phyloP scores from a whole-genome alignment of 169 alveolate genomes.

The Pseudocohnilembus persalinus region DNA sequence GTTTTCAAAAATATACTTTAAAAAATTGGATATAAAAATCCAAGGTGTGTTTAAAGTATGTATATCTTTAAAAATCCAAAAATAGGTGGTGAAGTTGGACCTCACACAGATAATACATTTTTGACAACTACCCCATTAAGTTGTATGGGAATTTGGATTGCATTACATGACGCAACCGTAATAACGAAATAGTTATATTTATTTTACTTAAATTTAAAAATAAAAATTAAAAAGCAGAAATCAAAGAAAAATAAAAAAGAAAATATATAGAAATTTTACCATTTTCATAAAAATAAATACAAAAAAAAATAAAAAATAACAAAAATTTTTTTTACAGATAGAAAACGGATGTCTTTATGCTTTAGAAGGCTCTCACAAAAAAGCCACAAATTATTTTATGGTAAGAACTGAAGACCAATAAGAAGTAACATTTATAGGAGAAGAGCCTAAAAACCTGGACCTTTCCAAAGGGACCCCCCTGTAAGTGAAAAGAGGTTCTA shows the following conservation, averaged over 20 bases:
- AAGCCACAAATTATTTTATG: constrained; percentile 46
- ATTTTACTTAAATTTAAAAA: neutral
- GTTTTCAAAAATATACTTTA: constrained; percentile 37
- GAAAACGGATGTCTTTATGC: constrained; percentile 75
- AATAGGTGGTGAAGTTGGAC: constrained; percentile 71
- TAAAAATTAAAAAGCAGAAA: no score
- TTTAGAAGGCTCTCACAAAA: constrained; percentile 64
- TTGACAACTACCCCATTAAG: constrained; percentile 60
- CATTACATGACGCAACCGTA: constrained; percentile 67
- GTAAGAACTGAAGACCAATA: constrained; percentile 32
- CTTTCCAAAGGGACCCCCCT: constrained; percentile 49
- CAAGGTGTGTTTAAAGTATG: constrained; percentile 64
- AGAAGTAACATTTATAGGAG: constrained; percentile 25
- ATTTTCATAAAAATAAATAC: no score
- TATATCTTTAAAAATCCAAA: constrained; percentile 70
- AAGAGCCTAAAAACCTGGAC: constrained; percentile 32
- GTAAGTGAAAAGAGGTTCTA: constrained; percentile 60
- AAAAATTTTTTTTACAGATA: neutral
- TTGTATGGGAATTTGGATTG: constrained; percentile 79
- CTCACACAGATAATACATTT: constrained; percentile 74
- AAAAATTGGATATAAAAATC: constrained; percentile 47
- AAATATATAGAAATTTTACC: no score
- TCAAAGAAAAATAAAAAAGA: no score
- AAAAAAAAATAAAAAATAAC: no score
- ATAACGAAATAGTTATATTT: no score